Conservation (phyloP, 2,329 filamentous ascomycete species). For the Biscogniauxia sp. region DNA sequence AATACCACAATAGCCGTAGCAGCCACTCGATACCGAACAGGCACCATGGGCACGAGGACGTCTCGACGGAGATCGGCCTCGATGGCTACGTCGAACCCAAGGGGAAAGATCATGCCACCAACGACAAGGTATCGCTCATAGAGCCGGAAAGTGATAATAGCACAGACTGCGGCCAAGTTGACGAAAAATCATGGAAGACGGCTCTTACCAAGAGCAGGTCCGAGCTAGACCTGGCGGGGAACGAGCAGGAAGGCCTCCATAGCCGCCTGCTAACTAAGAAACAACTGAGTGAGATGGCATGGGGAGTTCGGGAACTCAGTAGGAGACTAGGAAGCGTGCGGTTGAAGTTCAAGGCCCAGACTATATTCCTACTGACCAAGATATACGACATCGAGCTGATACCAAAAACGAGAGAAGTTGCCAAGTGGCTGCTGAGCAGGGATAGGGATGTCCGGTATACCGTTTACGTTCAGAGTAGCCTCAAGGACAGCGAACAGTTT, state of each 20-base stretch:
- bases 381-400: constrained; percentile 83
- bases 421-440: constrained; percentile 75
- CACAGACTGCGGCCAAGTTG: constrained; percentile 49
- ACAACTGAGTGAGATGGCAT: constrained; percentile 94
- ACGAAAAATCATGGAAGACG: constrained; percentile 55
- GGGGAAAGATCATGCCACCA: constrained; percentile 23
- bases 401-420: constrained; percentile 70
- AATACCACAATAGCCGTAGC: not conserved
- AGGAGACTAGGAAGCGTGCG: constrained; percentile 81
- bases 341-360: constrained; percentile 76
- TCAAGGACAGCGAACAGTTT: constrained; percentile 71
- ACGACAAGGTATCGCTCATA: constrained; percentile 25
- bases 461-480: constrained; percentile 78
- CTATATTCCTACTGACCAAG: constrained; percentile 87
- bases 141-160: constrained; percentile 41
- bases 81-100: constrained; percentile 36
- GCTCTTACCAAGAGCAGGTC: constrained; percentile 45
- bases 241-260: constrained; percentile 38
- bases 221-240: constrained; percentile 37
- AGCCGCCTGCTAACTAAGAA: constrained; percentile 88
- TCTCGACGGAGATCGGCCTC: constrained; percentile 27
- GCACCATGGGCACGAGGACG: constrained; percentile 19
- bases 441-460: constrained; percentile 67
- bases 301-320: constrained; percentile 87
- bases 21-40: not conserved